phyloP scores from a whole-genome alignment of 768 basidiomycete genomes.

The Leccinum imitatum region DNA sequence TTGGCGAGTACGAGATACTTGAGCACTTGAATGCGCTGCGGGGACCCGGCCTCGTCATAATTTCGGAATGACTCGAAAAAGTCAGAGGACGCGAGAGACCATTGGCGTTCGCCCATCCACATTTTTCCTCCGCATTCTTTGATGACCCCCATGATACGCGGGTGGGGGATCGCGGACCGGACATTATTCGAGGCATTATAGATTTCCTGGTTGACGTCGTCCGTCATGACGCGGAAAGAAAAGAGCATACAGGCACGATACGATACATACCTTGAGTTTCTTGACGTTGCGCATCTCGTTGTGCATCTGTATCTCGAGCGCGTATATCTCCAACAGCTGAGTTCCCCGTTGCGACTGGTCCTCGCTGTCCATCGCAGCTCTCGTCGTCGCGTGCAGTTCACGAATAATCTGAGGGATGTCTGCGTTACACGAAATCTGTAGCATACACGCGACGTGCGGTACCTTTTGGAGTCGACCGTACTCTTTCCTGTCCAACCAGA shows the following conservation, averaged over 20 bases:
- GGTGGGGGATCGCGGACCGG: conserved; percentile 95
- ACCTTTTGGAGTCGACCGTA: conserved; percentile 83
- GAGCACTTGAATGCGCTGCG: conserved; percentile 95
- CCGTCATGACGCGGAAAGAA: background rate
- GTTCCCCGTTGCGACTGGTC: conserved; percentile 94
- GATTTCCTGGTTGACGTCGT: conserved; percentile 69
- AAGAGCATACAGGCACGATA: background rate
- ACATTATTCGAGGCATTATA: conserved; percentile 94
- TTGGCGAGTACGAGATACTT: conserved; percentile 98
- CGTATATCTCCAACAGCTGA: conserved; percentile 93
- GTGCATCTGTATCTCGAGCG: conserved; percentile 99
- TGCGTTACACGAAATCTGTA: background rate
- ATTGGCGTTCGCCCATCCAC: conserved; percentile 99
- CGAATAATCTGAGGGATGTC: conserved; percentile 57
- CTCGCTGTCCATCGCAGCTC: conserved; percentile 58
- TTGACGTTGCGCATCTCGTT: conserved; percentile 94
- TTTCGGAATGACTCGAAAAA: conserved; percentile 99
- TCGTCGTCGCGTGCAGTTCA: conserved; percentile 70
- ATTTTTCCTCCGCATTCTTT: conserved; percentile 99
- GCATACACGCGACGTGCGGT: conserved; percentile 6
- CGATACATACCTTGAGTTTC: conserved; percentile 75
- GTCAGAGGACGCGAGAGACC: conserved; percentile 95
- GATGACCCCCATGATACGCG: conserved; percentile 98
- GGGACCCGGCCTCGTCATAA: conserved; percentile 97
- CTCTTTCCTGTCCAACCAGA: conserved; percentile 96